phyloP scores from a whole-genome alignment of 1,284 basidiomycete species.

The Puccinia triticina region DNA sequence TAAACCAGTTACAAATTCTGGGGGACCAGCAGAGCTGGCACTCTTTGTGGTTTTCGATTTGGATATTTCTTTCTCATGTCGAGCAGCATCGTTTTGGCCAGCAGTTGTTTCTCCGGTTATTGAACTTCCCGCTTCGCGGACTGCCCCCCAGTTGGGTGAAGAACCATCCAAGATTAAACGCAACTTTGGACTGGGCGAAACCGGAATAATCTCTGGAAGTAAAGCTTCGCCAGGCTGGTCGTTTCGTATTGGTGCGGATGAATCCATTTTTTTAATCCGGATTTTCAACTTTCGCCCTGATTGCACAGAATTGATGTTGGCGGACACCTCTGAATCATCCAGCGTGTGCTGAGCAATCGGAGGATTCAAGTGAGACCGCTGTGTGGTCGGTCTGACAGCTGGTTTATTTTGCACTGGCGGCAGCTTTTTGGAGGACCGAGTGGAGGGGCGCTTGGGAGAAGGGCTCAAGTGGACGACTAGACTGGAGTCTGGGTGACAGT shows the following conservation, averaged over 20 bases:
- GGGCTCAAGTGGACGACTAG: neutral
- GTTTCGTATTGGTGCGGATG: neutral
- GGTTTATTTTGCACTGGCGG: neutral
- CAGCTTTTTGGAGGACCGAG: neutral
- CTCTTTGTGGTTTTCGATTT: constrained; percentile 30
- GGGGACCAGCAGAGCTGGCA: constrained; percentile 27
- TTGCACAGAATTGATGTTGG: neutral
- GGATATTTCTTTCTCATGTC: constrained; percentile 26
- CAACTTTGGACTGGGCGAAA: constrained; percentile 40
- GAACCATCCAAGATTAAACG: constrained; percentile 34
- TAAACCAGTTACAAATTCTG: constrained; percentile 46
- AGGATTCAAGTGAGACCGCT: neutral
- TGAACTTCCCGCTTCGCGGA: constrained; percentile 28
- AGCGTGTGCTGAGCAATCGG: neutral
- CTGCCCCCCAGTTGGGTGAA: neutral
- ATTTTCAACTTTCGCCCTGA: constrained; percentile 4
- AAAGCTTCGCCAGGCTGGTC: neutral
- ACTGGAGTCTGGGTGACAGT: neutral
- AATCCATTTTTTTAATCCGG: constrained; percentile 24
- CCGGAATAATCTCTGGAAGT: constrained; percentile 13
- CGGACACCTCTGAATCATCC: neutral
- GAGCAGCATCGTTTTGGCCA: neutral
- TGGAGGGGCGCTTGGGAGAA: neutral
- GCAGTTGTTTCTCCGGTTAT: neutral
- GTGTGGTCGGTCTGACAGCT: neutral